Evolutionary conservation across 352 stramenopile genomes (phyloP).

Genomic region (Globisporangium acanthophoron): DNA sequence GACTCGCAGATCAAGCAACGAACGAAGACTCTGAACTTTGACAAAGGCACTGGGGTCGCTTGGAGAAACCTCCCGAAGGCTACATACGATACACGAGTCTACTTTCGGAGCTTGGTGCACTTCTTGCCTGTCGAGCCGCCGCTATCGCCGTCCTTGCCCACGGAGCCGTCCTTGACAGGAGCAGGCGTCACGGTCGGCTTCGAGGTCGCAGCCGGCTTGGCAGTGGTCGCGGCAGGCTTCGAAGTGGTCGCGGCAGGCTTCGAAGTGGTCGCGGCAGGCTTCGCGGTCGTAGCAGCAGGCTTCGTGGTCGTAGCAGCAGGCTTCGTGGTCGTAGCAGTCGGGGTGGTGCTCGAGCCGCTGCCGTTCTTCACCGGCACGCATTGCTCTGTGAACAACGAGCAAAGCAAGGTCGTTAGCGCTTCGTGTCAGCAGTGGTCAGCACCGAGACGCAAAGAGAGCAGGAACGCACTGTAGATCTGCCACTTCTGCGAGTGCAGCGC

Average conservation of each 20-base stretch:
- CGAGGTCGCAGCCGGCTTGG: too few relatives aligned
- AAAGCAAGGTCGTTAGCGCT: too few relatives aligned
- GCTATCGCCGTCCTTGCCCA: not conserved
- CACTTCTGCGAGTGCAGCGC: conserved; percentile 9
- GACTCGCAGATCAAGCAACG: too few relatives aligned
- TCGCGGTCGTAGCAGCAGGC: too few relatives aligned
- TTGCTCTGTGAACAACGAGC: not conserved
- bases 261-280: not conserved
- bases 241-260: too few relatives aligned
- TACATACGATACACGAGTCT: too few relatives aligned
- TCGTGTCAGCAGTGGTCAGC: too few relatives aligned
- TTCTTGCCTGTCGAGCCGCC: conserved; percentile 1
- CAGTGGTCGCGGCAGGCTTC: too few relatives aligned
- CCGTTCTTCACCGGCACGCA: conserved; percentile 8
- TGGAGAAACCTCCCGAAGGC: too few relatives aligned
- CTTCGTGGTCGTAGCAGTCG: not conserved
- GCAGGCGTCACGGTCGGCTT: conserved; percentile 2
- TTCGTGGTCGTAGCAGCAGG: too few relatives aligned
- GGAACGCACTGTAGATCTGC: conserved; percentile 9
- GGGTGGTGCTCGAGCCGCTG: not conserved
- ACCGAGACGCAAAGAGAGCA: not conserved
- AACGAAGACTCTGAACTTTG: too few relatives aligned
- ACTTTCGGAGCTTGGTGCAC: not conserved
- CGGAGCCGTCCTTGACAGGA: not conserved
- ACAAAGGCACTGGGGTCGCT: too few relatives aligned